Conservation (phyloP, 805 yeast species). For the Grigorovia jiainica region DNA sequence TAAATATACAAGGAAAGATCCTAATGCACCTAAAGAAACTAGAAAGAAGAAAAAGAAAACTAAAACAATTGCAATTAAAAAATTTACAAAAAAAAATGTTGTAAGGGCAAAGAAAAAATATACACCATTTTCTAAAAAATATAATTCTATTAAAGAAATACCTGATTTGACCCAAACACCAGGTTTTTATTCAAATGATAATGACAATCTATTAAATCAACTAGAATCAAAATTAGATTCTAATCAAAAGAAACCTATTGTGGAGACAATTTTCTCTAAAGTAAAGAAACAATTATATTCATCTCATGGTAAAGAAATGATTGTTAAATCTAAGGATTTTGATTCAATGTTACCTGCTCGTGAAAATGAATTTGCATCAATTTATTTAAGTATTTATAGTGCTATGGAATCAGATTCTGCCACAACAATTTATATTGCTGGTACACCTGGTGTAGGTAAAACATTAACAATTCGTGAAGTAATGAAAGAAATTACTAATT, state of each 20-base stretch:
- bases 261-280: slow-evolving; percentile 28
- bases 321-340: slow-evolving; percentile 29
- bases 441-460: slow-evolving; percentile 97
- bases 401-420: slow-evolving; percentile 68
- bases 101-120: slow-evolving; percentile 24
- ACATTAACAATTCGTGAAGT: slow-evolving; percentile 90
- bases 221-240: slow-evolving; percentile 29
- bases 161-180: slow-evolving; percentile 24
- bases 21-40: not conserved
- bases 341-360: slow-evolving; percentile 68
- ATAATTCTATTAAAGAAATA: slow-evolving; percentile 19
- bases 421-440: slow-evolving; percentile 81
- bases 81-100: slow-evolving; percentile 26
- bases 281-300: slow-evolving; percentile 30
- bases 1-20: not conserved
- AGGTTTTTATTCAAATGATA: slow-evolving; percentile 18
- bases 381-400: slow-evolving; percentile 59
- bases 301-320: slow-evolving; percentile 35
- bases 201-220: slow-evolving; percentile 16
- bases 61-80: slow-evolving; percentile 14
- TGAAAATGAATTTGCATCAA: slow-evolving; percentile 66
- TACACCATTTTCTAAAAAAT: slow-evolving; percentile 22
- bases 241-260: slow-evolving; percentile 29
- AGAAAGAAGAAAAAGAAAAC: slow-evolving; percentile 1
- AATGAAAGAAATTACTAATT: slow-evolving; percentile 49